Conservation (phyloP, 352 stramenopile genomes). For the Globisporangium orthogonon region DNA sequence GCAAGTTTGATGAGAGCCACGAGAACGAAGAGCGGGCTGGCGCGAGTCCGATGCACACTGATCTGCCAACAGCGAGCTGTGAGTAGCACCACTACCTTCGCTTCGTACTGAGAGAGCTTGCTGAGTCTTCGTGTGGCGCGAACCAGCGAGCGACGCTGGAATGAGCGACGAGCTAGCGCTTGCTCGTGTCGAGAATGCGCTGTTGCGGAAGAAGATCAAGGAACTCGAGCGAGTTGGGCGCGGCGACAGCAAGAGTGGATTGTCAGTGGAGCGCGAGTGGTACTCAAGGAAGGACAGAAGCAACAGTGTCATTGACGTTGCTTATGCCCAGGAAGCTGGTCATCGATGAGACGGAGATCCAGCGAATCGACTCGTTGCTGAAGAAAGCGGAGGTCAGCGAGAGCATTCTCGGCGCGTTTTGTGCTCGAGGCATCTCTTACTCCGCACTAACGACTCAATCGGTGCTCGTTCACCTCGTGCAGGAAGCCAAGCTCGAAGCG, state of each 20-base stretch:
- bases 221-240: constrained; percentile 41
- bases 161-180: constrained; percentile 38
- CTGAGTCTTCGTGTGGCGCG: neutral
- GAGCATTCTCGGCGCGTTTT: too few relatives aligned
- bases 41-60: constrained; percentile 25
- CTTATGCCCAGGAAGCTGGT: constrained; percentile 28
- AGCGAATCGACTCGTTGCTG: constrained; percentile 68
- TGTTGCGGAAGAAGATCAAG: constrained; percentile 69
- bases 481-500: constrained; percentile 69
- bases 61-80: constrained; percentile 16
- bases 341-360: constrained; percentile 49
- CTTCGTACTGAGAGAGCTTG: neutral
- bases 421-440: neutral
- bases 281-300: neutral
- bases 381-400: constrained; percentile 54
- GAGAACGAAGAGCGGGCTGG: constrained; percentile 15
- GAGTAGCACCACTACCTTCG: neutral
- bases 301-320: neutral
- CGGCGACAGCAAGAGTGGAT: constrained; percentile 37
- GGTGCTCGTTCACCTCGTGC: neutral
- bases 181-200: constrained; percentile 54
- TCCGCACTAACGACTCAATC: too few relatives aligned
- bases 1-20: constrained; percentile 2
- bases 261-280: neutral
- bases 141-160: constrained; percentile 13